phyloP scores from a whole-genome alignment of 768 basidiomycete species.

The Russula lepida region DNA sequence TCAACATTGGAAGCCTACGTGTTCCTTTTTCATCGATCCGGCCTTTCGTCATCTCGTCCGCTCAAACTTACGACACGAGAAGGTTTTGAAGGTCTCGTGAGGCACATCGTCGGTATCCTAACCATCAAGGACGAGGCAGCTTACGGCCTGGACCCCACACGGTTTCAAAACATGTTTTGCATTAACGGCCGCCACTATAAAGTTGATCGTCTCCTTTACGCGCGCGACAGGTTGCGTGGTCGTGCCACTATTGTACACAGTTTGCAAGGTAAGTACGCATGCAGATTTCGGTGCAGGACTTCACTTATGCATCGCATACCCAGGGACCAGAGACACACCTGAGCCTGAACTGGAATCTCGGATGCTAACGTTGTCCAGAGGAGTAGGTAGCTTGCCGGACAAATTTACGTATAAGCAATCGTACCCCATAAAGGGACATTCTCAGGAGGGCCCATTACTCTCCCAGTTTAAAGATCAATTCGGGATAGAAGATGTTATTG shows the following conservation, averaged over 20 bases:
- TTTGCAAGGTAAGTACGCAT: background rate
- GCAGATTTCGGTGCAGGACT: background rate
- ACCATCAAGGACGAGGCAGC: background rate
- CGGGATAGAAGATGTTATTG: background rate
- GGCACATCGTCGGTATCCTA: background rate
- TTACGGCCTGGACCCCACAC: background rate
- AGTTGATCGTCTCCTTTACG: background rate
- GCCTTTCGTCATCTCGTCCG: background rate
- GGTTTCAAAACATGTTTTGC: background rate
- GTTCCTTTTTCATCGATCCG: background rate
- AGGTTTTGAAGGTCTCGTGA: background rate
- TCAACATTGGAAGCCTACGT: background rate
- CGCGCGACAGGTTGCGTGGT: background rate
- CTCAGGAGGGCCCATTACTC: background rate
- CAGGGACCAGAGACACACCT: background rate
- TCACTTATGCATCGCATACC: background rate
- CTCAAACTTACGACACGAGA: background rate
- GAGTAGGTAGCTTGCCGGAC: background rate
- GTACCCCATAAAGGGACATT: background rate
- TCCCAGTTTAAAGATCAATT: background rate
- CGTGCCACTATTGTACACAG: background rate
- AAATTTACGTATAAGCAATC: background rate
- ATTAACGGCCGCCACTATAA: background rate
- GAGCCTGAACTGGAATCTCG: background rate
- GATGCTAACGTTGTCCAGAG: background rate